Percentiles rank a stretch among this genome's conserved stretches.
These are phyloP conservation scores for Daldinia eschscholtzii DNA, from an alignment of 2,329 filamentous ascomycete species.

Conservation along the genomic window DNA sequence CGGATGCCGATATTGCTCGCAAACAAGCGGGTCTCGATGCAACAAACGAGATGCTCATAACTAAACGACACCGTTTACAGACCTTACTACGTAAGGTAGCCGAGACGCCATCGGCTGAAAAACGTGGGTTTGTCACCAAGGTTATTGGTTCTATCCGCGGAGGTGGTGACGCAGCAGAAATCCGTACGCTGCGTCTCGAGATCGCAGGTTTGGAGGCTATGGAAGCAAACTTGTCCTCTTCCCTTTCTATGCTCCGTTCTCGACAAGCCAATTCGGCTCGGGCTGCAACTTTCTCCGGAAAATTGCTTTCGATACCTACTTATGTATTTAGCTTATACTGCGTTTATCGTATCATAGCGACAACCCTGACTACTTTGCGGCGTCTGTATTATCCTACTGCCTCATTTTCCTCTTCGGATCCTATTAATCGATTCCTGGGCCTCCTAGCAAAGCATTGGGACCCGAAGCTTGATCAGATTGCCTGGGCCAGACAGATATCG, in stretches of 20 bases:
- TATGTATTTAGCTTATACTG: slow-evolving; percentile 85
- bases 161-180: slow-evolving; percentile 70
- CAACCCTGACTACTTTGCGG: slow-evolving; percentile 74
- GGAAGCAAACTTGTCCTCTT: slow-evolving; percentile 76
- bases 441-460: slow-evolving; percentile 87
- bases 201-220: slow-evolving; percentile 85
- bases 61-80: slow-evolving; percentile 79
- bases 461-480: slow-evolving; percentile 81
- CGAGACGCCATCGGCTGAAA: slow-evolving; percentile 57
- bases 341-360: slow-evolving; percentile 83
- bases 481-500: slow-evolving; percentile 87
- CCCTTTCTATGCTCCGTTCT: slow-evolving; percentile 72
- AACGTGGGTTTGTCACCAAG: slow-evolving; percentile 76
- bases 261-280: slow-evolving; percentile 74
- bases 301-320: slow-evolving; percentile 70
- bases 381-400: slow-evolving; percentile 63
- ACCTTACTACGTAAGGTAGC: slow-evolving; percentile 74
- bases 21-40: slow-evolving; percentile 85
- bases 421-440: slow-evolving; percentile 85
- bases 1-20: slow-evolving; percentile 79
- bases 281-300: slow-evolving; percentile 75
- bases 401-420: slow-evolving; percentile 78
- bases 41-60: slow-evolving; percentile 81
- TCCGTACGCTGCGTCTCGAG: slow-evolving; percentile 76
- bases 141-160: slow-evolving; percentile 79